Evolutionary conservation across 139 green algal genomes (phyloP).

Genomic region (Micromonas pusilla): DNA sequence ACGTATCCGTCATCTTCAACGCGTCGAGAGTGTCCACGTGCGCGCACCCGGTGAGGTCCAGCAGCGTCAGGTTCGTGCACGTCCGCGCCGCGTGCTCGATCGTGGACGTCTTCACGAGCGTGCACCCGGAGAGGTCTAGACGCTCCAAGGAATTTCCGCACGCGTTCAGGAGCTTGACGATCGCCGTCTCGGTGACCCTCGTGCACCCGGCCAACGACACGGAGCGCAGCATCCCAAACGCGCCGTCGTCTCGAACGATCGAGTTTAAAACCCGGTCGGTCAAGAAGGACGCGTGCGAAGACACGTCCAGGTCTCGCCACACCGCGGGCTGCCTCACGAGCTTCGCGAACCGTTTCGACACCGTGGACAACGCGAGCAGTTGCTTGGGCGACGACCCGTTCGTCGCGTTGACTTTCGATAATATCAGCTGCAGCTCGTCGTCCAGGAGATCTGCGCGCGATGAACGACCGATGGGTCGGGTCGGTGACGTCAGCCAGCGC

Average conservation of each 20-base stretch:
- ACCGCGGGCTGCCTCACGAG: background rate
- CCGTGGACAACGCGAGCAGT: background rate
- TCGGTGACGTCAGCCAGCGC: too few relatives aligned
- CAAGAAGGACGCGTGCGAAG: background rate
- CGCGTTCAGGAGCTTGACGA: background rate
- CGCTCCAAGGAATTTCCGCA: background rate
- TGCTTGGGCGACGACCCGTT: background rate
- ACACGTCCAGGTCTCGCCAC: background rate
- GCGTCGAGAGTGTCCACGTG: background rate
- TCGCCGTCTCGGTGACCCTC: background rate
- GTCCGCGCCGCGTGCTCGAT: background rate
- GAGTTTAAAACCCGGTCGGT: background rate
- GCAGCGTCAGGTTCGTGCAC: background rate
- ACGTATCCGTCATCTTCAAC: background rate
- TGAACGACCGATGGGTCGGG: too few relatives aligned
- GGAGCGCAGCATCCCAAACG: background rate
- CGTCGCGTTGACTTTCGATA: background rate
- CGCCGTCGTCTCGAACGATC: conserved; percentile 8
- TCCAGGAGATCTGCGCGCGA: background rate
- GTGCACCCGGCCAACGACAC: background rate
- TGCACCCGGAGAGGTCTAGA: background rate
- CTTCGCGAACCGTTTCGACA: background rate
- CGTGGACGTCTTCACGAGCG: background rate
- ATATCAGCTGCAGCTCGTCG: conserved; percentile 2
- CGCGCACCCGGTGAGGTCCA: background rate